phyloP scores from a whole-genome alignment of 768 basidiomycete genomes.

The Suillus plorans region DNA sequence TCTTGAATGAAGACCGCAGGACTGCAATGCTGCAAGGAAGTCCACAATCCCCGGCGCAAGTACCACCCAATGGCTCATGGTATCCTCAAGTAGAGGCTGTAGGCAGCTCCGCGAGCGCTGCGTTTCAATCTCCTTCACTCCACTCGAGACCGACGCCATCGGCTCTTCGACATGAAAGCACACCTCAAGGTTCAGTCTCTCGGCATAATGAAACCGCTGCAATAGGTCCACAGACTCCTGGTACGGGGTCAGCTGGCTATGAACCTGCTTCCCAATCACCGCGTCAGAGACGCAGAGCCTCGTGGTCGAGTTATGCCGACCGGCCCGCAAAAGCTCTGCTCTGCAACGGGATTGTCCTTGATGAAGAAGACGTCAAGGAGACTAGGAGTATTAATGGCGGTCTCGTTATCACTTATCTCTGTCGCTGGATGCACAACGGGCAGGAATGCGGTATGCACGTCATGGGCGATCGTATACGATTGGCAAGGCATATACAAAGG shows the following conservation, averaged over 20 bases:
- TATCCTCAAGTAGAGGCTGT: neutral
- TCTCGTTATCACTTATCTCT: conserved; percentile 21
- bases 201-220: neutral
- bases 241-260: neutral
- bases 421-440: conserved; percentile 24
- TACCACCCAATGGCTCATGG: neutral
- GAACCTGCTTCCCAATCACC: neutral
- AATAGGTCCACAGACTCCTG: neutral
- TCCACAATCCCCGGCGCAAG: neutral
- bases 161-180: neutral
- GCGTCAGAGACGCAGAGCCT: neutral
- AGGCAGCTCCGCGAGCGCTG: neutral
- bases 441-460: conserved; percentile 25
- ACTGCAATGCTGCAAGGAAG: neutral
- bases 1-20: neutral
- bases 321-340: neutral
- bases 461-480: conserved; percentile 24
- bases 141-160: neutral
- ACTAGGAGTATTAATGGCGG: conserved; percentile 8
- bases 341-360: neutral
- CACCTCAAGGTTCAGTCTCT: neutral
- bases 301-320: neutral
- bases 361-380: conserved; percentile 1
- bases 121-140: neutral
- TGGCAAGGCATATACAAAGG: conserved; percentile 28